A percentile compares a stretch with the other conserved stretches of the same genome.
phyloP scores from a whole-genome alignment of 768 basidiomycete genomes.

The Galerina sulciceps region DNA sequence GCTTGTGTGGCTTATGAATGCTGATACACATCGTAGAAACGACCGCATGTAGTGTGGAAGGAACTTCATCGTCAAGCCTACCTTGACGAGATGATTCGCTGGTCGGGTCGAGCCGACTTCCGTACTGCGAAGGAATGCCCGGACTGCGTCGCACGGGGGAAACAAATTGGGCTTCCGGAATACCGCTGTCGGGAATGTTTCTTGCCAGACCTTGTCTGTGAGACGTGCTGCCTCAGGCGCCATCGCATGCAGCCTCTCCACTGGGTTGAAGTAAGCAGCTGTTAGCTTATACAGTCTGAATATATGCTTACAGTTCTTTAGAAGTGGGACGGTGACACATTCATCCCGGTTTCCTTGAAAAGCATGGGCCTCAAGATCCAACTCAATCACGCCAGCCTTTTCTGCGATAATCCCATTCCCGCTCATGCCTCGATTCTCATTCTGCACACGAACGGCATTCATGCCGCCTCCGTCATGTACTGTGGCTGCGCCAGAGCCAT shows the following conservation, averaged over 20 bases:
- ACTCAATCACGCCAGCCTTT: constrained; percentile 2
- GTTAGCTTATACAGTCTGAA: neutral
- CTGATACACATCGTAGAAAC: constrained; percentile 1
- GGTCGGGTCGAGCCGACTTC: constrained; percentile 11
- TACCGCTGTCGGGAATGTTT: constrained; percentile 9
- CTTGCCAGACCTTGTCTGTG: constrained; percentile 1
- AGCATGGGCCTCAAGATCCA: constrained; percentile 4
- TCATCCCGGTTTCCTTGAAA: neutral
- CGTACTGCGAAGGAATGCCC: neutral
- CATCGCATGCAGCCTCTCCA: neutral
- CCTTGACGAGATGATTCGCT: constrained; percentile 10
- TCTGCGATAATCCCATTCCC: constrained; percentile 1
- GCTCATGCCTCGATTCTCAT: constrained; percentile 20
- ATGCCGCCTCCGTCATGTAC: constrained; percentile 23
- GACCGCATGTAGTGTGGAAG: constrained; percentile 12
- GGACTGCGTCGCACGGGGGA: constrained; percentile 4
- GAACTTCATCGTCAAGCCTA: constrained; percentile 6
- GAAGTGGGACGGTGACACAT: neutral
- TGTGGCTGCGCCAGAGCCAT: constrained; percentile 23
- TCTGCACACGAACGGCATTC: constrained; percentile 29
- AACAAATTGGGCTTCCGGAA: neutral
- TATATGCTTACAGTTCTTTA: neutral
- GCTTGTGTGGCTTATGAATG: neutral
- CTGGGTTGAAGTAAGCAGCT: neutral
- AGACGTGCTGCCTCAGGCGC: neutral